phyloP scores from a whole-genome alignment of 192 early-diverging fungal species.

The Coemansia javaensis region DNA sequence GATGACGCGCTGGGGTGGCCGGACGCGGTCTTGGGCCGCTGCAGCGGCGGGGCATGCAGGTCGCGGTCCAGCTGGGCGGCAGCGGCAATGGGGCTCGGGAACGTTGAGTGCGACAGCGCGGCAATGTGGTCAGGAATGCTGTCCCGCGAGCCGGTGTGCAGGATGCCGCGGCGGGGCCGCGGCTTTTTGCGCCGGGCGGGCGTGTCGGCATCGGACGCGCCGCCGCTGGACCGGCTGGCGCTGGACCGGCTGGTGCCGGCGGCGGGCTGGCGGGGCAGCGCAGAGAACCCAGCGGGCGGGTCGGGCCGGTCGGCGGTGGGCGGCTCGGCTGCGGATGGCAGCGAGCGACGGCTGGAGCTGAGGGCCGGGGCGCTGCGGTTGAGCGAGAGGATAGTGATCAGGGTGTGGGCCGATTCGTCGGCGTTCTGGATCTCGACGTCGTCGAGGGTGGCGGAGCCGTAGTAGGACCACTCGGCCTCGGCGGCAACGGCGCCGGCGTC shows the following conservation, averaged over 20 bases:
- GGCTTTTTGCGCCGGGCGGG: slow-evolving; percentile 15
- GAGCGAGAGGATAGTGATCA: slow-evolving; percentile 45
- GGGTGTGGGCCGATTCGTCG: slow-evolving; percentile 39
- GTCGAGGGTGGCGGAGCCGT: slow-evolving; percentile 37
- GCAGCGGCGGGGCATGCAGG: slow-evolving; percentile 4
- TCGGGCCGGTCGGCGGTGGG: not conserved
- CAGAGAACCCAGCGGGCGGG: not conserved
- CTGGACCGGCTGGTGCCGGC: too few relatives aligned
- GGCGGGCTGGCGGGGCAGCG: too few relatives aligned
- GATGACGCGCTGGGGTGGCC: slow-evolving; percentile 6
- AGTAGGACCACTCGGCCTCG: slow-evolving; percentile 35
- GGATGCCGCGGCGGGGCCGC: slow-evolving; percentile 26
- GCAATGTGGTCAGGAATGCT: slow-evolving; percentile 45
- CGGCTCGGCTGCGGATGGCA: slow-evolving; percentile 14
- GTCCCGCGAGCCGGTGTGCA: slow-evolving; percentile 35
- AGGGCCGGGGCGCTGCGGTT: slow-evolving; percentile 17
- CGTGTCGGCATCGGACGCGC: not conserved
- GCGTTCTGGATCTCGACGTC: slow-evolving; percentile 47
- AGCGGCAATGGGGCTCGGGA: slow-evolving; percentile 39
- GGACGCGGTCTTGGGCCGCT: slow-evolving; percentile 41
- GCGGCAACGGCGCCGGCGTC: slow-evolving; percentile 15
- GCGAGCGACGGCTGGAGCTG: slow-evolving; percentile 20
- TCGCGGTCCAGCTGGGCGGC: slow-evolving; percentile 24
- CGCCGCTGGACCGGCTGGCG: too few relatives aligned
- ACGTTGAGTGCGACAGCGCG: slow-evolving; percentile 48